Evolutionary conservation across 2,329 filamentous ascomycete genomes (phyloP), one percentile per base, ranked within the genome.

Genomic region (Fusarium proliferatum): DNA sequence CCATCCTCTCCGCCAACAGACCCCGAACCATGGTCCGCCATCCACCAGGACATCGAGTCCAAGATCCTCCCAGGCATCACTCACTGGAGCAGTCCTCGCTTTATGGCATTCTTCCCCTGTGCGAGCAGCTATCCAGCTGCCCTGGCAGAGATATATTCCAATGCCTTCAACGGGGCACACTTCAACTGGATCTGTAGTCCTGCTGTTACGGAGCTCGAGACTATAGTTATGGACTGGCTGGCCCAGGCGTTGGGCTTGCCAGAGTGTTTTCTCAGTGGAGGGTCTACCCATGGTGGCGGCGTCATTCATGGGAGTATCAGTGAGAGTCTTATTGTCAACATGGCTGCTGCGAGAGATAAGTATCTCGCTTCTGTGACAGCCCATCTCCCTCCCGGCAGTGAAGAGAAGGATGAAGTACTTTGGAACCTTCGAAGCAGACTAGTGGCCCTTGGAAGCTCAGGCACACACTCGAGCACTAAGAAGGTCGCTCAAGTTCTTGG

Each of bases 151-250:
- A 91, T 98, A 85, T 98, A 97, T 86, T 94, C 91, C 48, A 92
- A 94, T 9, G 93, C 94, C 11, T 95, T 98, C 83, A 96, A 91
- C 17, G 94, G 94, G 21, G 94, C 96, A 2, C 94, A 94, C 43
- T 98, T 98, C 87, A 98, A 98, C 84, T 98, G 96, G 96, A 91
- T 98, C 73, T 98, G 96, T 84, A 95, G 92, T 10, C 96, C 96
- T 2, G 95, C 93, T 11, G 92, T 96, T 23, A 98, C 96, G 0
- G 96, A 98, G 84, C 88, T 98, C 53, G 96, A 98, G 86, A 97
- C 95, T 0, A 88, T 98, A 30, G 92, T 97, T 48, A 88, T 98
- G 81, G 96, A 98, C 83, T 98, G 96, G 95, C 85, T 98, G 7
- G 94, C 92, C 21, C 90, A 92, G 80, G 88, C 94, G 13, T 83